Base-by-base conservation (phyloP, 208 protist genomes). In the Acanthamoeba quina region DNA sequence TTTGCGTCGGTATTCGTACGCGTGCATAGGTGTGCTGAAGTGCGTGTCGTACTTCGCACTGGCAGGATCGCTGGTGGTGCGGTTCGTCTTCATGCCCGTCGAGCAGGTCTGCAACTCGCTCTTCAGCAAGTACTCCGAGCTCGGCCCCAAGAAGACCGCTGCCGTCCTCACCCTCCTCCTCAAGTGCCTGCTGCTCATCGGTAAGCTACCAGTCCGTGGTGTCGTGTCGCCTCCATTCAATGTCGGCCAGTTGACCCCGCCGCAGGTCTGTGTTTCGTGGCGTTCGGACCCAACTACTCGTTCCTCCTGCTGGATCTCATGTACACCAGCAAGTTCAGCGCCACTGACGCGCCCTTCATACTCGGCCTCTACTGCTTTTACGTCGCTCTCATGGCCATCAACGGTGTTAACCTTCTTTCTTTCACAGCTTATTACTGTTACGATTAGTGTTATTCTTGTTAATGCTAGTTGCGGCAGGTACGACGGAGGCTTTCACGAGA, bases 321-420 rank as follows among this genome's bases (percentile, higher is more conserved):
- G 56, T 89, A 89, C 37, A 64, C 49, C 19, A 58, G 24, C 10
- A 89, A 89, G 56, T 89, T 68, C 24, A 89, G 80, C 37, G 31
- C 56, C 19, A 68, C 80, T 9, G 80, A 89, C 9, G 80, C 80
- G 6, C 80, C 80, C 17, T 89, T 68, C 37, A 89, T 89, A 9
- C 80, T 89, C 34, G 80, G 80, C 10, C 56, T 58, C 7, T 89
- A 89, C 80, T 89, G 80, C 49, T 15, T 66, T 52, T 89, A 89
- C 80, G 80, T 89, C 31, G 80, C 80, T 9, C 37, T 89, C 21
- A 89, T 89, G 80, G 80, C 80, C 19, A 29, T 89, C n/a, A 89
- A 89, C 31, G 80, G 80, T 64, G 44, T 15, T 7, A 0, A 5
- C 52, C 64, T 66, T 5, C 3, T 52, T 13, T 3, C 17, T 31